phyloP scores from a whole-genome alignment of 805 yeast genomes.

The Hanseniaspora guilliermondii region DNA sequence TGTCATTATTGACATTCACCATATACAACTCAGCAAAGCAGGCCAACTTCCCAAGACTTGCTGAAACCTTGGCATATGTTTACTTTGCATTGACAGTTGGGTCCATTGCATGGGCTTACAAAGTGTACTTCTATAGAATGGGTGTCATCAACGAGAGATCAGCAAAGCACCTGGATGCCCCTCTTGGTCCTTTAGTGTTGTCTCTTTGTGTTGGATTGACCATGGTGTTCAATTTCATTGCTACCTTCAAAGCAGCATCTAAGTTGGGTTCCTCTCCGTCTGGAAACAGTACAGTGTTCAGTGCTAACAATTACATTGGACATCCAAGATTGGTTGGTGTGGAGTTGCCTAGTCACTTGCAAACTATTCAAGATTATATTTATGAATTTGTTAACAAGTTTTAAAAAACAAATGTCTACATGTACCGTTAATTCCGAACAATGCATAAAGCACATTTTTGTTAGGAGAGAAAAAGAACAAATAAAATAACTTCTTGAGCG shows the following conservation, averaged over 20 bases:
- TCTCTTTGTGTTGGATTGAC: conserved; percentile 58
- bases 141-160: conserved; percentile 66
- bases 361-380: conserved; percentile 24
- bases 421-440: too few relatives aligned
- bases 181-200: conserved; percentile 75
- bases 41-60: conserved; percentile 52
- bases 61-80: conserved; percentile 59
- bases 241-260: conserved; percentile 41
- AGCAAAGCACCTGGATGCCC: conserved; percentile 78
- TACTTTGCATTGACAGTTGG: conserved; percentile 74
- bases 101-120: conserved; percentile 82
- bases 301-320: background rate
- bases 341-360: conserved; percentile 19
- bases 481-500: too few relatives aligned
- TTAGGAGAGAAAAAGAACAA: too few relatives aligned
- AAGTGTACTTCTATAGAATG: conserved; percentile 58
- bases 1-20: conserved; percentile 75
- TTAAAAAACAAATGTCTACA: background rate
- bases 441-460: too few relatives aligned
- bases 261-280: conserved; percentile 18
- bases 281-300: conserved; percentile 6
- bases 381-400: conserved; percentile 29
- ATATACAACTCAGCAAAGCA: conserved; percentile 62
- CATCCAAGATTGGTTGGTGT: background rate
- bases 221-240: conserved; percentile 56